Evolutionary conservation across 2,329 filamentous ascomycete species (phyloP), one percentile per base, ranked within the genome.

Genomic region (Gnomoniopsis smithogilvyi): DNA sequence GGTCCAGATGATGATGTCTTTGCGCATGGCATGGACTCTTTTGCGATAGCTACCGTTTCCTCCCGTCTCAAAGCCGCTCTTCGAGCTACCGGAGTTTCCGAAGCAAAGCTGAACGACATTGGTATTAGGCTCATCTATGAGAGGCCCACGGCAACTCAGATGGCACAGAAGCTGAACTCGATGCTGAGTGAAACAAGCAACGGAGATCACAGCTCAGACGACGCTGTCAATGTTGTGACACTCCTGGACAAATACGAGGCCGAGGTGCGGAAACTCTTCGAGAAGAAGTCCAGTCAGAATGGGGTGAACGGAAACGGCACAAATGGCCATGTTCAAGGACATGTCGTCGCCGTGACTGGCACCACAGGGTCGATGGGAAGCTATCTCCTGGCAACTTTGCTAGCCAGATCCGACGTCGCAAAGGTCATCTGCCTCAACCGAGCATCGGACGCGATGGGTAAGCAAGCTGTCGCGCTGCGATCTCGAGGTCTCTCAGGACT

Each of bases 191-290:
- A 48, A 38, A 43, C 26, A 11, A 24, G 34, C 11, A 26, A 26
- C 24, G 57, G 52, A 7, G 10, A 19, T 30, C 24, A 34, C 24
- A 30, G 17, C 21, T 26, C 21, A 4, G 41, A 41, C 14, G 52
- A 34, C 4, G 14, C 48, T 19, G n/a, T 12, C 33, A 34, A 49
- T 17, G 58, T 34, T 14, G 33, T 52, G 58, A 41, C 38, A 10
- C 34, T 60, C 38, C 38, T 60, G 48, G 58, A 60, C n/a, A 60
- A 52, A 34, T 60, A 60, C 41, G 58, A 60, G 53, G 47, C 47
- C n/a, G 38, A 56, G 53, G 74, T 79, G 3, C 77, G 75, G 1
- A 66, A 70, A 19, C 70, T 79, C 3, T 70, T 60, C 53, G 48
- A 56, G 46, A 21, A 48, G 17, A 21, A 49, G 2, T 33, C 41